Evolutionary conservation across 108 stramenopile species (phyloP), one percentile per base, ranked within the genome.

Genomic region (Tribonema minus): DNA sequence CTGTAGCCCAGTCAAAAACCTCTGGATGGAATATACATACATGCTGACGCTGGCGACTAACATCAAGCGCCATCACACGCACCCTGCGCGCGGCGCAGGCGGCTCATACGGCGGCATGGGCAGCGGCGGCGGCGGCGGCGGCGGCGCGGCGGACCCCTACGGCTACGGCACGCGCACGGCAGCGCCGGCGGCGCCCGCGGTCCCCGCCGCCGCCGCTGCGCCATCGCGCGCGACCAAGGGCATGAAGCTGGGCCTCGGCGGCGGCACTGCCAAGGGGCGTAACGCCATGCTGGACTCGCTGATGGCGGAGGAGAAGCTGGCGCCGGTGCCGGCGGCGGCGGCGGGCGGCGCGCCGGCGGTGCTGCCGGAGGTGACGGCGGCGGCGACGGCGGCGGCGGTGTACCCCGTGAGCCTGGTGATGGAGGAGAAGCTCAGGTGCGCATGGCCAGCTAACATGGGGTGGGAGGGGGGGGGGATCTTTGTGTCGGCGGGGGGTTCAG

Each of bases 171-270:
- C 20, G 9, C 46, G 15, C 9, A 54, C 46, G 46, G 46, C 46
- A 15, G 46, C 46, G 20, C 46, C 46, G 46, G 46, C 46, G 9
- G 46, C 46, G 20, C 46, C 46, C 9, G 20, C 46, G 46, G 46
- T 54, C 20, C 9, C 20, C 15, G 15, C 46, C 9, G 20, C 46
- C 15, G 46, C 20, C 20, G 20, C 46, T 54, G 9, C 46, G 20
- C 9, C 9, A 9, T 20, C 15, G 46, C 15, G 89, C 26, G 82
- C 91, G 37, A 91, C 91, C 74, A 93, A 93, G 89, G 94, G 95
- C 59, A 95, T 98, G 97, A 95, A 95, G 85, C 92, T 98, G n/a
- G 91, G 91, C 4, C 92, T 98, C 26, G 91, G 91, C 4, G 77
- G 58, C 34, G 89, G 15, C 9, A 54, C 82, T 70, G 58, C 64